Evolutionary conservation across 2,329 filamentous ascomycete species (phyloP).

Genomic region (Rhynchosporium agropyri): DNA sequence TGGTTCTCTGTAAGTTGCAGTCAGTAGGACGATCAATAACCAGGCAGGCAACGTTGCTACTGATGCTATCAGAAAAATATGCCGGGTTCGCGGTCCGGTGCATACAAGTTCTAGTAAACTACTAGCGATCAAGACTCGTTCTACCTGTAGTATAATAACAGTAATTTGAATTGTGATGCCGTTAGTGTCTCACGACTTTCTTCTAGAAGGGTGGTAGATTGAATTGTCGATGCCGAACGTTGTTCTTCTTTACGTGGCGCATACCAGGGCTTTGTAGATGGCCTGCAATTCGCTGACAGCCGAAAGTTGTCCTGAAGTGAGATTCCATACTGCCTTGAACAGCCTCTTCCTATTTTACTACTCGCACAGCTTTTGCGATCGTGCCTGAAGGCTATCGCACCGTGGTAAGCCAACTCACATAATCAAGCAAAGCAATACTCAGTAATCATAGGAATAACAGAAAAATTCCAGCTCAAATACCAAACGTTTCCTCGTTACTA

Average conservation of each 20-base stretch:
- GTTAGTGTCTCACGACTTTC: conserved; percentile 5
- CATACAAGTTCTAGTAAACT: background rate
- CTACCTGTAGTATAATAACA: background rate
- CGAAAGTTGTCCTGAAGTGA: background rate
- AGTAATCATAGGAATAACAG: background rate
- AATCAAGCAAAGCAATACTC: background rate
- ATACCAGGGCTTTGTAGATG: background rate
- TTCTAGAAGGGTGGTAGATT: conserved; percentile 2
- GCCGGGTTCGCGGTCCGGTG: background rate
- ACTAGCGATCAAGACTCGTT: background rate
- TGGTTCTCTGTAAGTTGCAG: conserved; percentile 6
- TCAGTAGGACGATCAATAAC: conserved; percentile 15
- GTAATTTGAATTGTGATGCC: background rate
- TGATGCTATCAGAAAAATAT: conserved; percentile 2
- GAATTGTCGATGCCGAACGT: background rate
- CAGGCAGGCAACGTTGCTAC: conserved; percentile 5
- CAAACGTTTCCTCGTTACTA: conserved; percentile 3
- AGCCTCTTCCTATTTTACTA: conserved; percentile 1
- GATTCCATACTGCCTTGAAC: background rate
- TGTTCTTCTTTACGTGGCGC: background rate
- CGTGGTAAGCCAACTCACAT: background rate
- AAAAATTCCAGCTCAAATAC: no score
- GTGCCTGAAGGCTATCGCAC: conserved; percentile 11
- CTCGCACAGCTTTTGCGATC: background rate
- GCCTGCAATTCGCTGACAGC: conserved; percentile 5